phyloP scores from a whole-genome alignment of 2,329 filamentous ascomycete species.

The Ceratocystis cacaofunesta region DNA sequence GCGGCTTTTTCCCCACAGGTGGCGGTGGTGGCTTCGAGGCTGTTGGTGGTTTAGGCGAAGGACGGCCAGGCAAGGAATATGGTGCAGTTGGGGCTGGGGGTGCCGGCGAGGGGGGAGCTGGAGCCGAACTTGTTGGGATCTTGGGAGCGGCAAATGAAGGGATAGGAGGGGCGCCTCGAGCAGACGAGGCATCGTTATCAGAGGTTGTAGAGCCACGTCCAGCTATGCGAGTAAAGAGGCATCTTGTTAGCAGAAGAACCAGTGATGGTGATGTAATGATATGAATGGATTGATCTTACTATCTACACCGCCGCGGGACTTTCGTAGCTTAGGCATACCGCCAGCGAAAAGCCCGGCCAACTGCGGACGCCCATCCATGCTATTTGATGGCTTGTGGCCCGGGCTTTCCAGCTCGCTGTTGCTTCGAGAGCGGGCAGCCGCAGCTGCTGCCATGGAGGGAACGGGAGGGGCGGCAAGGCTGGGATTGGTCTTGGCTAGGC shows the following conservation, averaged over 20 bases:
- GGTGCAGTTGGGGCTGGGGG: constrained; percentile 52
- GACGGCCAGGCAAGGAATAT: constrained; percentile 33
- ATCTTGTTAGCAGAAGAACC: neutral
- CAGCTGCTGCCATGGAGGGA: constrained; percentile 38
- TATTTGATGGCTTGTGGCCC: constrained; percentile 20
- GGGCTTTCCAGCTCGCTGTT: constrained; percentile 58
- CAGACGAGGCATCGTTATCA: constrained; percentile 6
- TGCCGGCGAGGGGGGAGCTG: constrained; percentile 29
- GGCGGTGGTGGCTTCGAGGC: constrained; percentile 58
- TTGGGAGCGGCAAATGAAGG: constrained; percentile 41
- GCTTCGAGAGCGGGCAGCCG: constrained; percentile 54
- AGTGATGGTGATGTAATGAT: neutral
- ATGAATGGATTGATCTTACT: constrained; percentile 26
- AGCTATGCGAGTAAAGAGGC: constrained; percentile 1
- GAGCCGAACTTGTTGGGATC: constrained; percentile 41
- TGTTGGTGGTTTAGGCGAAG: constrained; percentile 33
- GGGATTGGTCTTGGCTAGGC: constrained; percentile 32
- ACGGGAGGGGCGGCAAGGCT: constrained; percentile 67
- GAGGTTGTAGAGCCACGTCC: constrained; percentile 9
- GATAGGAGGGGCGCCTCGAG: constrained; percentile 30
- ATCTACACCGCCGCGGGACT: constrained; percentile 64
- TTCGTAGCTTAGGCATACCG: constrained; percentile 89
- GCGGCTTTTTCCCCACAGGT: constrained; percentile 61
- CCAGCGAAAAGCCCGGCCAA: constrained; percentile 78
- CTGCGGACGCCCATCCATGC: constrained; percentile 54